Conservation (phyloP, 176 grass and related monocot genomes). For the Oryza longistaminata region DNA sequence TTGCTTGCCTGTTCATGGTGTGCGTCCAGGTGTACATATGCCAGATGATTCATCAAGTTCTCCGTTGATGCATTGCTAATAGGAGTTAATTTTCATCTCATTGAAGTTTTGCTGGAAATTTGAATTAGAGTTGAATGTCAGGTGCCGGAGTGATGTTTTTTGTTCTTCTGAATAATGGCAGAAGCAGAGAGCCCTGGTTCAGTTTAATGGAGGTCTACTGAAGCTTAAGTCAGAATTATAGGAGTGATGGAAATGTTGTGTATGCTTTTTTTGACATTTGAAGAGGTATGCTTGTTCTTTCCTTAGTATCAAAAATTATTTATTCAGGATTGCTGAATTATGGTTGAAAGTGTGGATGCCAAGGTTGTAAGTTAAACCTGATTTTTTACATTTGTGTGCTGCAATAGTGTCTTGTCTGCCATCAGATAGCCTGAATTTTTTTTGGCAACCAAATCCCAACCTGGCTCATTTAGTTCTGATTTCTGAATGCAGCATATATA, state of each 20-base stretch:
- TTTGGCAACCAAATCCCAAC: neutral
- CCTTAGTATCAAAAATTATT: neutral
- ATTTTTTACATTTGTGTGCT: neutral
- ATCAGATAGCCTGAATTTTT: neutral
- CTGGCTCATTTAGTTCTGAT: neutral
- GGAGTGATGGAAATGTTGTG: neutral
- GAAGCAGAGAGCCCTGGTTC: neutral
- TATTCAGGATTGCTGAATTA: neutral
- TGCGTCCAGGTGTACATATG: neutral
- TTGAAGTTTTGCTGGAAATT: neutral
- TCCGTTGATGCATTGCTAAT: neutral
- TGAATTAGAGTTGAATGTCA: neutral
- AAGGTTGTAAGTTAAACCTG: neutral
- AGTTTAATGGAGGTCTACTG: neutral
- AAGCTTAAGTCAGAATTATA: neutral
- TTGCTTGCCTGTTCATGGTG: conserved; percentile 2
- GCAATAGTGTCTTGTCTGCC: neutral
- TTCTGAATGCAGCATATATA: neutral
- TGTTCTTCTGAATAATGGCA: neutral
- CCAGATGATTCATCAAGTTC: neutral
- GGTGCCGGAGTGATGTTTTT: neutral
- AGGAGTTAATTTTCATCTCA: neutral
- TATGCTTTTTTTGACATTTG: neutral
- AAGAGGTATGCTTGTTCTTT: neutral
- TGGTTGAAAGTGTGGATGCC: neutral